Base-by-base conservation (phyloP, 2,329 filamentous ascomycete species). In the Chaetothyriales sp. region DNA sequence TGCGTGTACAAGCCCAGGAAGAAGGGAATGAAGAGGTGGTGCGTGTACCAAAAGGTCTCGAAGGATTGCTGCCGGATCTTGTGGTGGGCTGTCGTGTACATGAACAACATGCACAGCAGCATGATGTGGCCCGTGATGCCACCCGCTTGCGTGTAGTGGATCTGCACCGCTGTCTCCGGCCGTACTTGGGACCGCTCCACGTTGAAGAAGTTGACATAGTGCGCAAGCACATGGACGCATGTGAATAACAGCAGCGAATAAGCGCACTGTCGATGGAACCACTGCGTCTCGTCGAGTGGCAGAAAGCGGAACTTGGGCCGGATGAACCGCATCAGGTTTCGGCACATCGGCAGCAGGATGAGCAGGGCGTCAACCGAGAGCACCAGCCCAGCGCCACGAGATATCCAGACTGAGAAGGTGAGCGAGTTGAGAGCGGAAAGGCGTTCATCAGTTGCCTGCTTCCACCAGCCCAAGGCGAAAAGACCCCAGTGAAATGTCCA, bases 171-270 rank as follows among this genome's bases (percentile, higher is more conserved):
- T 2, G 81, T 80, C 46, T 86, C 78, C 2, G 84, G 83, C 49
- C 92, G 83, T 50, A 95, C 78, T 66, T 95, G 88, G 0, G 77
- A 80, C 61, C 81, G 79, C 69, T 98, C 92, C 56, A 98, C 86
- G 63, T 95, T 95, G 77, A 83, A 97, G 72, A 98, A 98, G 73
- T 98, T 98, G 74, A 97, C 87, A 63, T 98, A 98, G 70, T 98
- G 92, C 48, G 81, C 81, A 13, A 76, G 65, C 1, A 83, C 84
- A 67, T 98, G 92, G 25, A 87, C 68, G 48, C 82, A 77, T 25
- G 83, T 86, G 68, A 89, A 98, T 51, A 95, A 65, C 2, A 97
- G 75, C 71, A 97, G 74, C 1, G 88, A 76, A 66, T 98, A 98
- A 18, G 92, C 90, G 44, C 94, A 78, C 68, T 98, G 92, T 58